Evolutionary conservation across 192 early-diverging fungal genomes (phyloP), one percentile per base, ranked within the genome.

Genomic region (Backusella australiensis): DNA sequence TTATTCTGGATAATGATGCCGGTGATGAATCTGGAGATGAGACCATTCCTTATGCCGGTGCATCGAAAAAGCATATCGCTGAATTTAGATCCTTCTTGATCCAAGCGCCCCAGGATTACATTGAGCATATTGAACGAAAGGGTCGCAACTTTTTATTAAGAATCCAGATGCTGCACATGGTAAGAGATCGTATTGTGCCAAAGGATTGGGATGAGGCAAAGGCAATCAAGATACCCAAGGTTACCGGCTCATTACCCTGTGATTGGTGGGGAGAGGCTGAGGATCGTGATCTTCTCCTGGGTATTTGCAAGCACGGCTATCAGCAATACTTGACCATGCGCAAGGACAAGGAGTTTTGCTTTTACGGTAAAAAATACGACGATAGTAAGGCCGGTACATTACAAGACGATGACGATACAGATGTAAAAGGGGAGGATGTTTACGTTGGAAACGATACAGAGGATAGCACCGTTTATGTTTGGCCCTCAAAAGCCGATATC

Each of bases 251-350:
- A 32, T 84, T 83, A 14, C 89, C 90, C 17, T 87, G 83, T 2
- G 65, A 75, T 8, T 91, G 90, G 90, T 96, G 95, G 95, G 93
- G 93, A 36, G 66, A 86, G 11, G 79, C 89, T 15, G 91, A 95
- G 81, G 95, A 96, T 74, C 89, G 90, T 34, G 91, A 94, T 80
- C 59, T 96, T 69, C 77, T 96, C 70, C 78, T 94, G 67, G 94
- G 94, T 11, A 93, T 94, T n/a, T 86, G 87, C 75, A 91, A 90
- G 70, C 87, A 95, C 74, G 95, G 95, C 7, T 96, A 96, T 78
- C 89, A 86, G 41, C 82, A 84, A 32, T 85, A 83, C 21, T 56
- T 78, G 17, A 83, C 82, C 26, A 86, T 88, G 65, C 83, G 87
- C n/a, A 85, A 81, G 19, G 87, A 88, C 56, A 82, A 84, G 8